Conservation (phyloP, 1,284 basidiomycete species). For the Singerocomus inundabilis region DNA sequence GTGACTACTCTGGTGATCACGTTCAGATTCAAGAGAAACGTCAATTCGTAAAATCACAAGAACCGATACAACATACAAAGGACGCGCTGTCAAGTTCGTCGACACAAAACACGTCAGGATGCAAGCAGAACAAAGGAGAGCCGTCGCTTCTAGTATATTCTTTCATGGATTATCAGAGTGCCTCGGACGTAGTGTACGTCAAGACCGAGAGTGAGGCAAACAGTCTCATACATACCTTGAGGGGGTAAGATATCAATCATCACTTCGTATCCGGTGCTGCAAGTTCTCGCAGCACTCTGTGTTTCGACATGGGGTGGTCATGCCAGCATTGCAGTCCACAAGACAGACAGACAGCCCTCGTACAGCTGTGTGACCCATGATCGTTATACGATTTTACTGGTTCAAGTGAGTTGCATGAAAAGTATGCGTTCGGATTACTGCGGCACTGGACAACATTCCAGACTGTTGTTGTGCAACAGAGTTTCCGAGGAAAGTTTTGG, state of each 20-base stretch:
- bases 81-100: constrained; percentile 4
- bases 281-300: constrained; percentile 43
- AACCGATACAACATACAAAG: neutral
- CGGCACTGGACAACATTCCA: neutral
- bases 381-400: constrained; percentile 47
- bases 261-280: neutral
- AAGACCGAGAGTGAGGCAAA: constrained; percentile 43
- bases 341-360: constrained; percentile 46
- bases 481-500: constrained; percentile 45
- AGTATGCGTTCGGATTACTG: constrained; percentile 32
- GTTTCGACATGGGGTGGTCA: constrained; percentile 63
- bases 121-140: constrained; percentile 2
- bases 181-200: constrained; percentile 41
- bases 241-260: constrained; percentile 33
- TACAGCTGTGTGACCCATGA: constrained; percentile 56
- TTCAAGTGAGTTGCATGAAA: constrained; percentile 56
- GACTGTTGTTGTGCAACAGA: constrained; percentile 22
- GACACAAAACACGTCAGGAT: neutral
- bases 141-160: constrained; percentile 36
- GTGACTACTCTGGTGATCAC: neutral
- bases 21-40: neutral
- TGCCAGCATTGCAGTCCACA: constrained; percentile 30
- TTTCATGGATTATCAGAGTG: constrained; percentile 36
- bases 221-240: constrained; percentile 39
- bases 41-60: neutral